Base-by-base conservation (phyloP, 768 basidiomycete species). In the Mycena galericulata region DNA sequence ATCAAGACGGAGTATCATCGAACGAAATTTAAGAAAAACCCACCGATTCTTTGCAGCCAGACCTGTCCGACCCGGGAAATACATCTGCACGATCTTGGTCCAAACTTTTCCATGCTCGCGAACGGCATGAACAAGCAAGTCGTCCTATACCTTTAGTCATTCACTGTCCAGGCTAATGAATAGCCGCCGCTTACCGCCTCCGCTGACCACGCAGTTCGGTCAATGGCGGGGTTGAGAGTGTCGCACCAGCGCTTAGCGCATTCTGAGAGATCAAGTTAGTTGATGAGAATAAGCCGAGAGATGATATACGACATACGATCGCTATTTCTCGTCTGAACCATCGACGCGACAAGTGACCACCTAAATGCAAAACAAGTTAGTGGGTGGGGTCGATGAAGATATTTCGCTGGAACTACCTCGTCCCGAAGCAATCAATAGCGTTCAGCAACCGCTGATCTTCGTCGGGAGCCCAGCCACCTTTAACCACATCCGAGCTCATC, bases 181-280 rank as follows among this genome's bases (percentile, higher is more conserved):
- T 30, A 15, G 18, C 46, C 50, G 24, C 45, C 17, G 72, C 84
- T 71, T 73, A 86, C 87, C 62, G 85, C 81, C 72, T 88, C 86
- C 32, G 85, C 75, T 20, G 87, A 83, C 88, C 88, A 89, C n/a
- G 84, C 84, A 10, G 86, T 88, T 40, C 87, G 81, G 74, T 89
- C 88, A 63, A 89, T 89, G 40, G 85, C 84, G 61, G 88, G 88
- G 74, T 88, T 88, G 32, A 89, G 76, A 10, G 88, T 88, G 75
- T 89, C 88, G 18, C 86, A 86, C 88, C 88, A 89, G 15, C 87
- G 86, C 72, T 88, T 89, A 36, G 88, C 87, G 70, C 87, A 89
- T 79, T 89, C 88, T 67, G 36, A 14, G 59, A 32, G 54, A 38
- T 70, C 60, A 63, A 61, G 30, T 5, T n/a, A 17, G 7, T 10